These are phyloP conservation scores for Gossypium raimondii DNA, from an alignment of 345 rosid genomes.

Conservation along the genomic window DNA sequence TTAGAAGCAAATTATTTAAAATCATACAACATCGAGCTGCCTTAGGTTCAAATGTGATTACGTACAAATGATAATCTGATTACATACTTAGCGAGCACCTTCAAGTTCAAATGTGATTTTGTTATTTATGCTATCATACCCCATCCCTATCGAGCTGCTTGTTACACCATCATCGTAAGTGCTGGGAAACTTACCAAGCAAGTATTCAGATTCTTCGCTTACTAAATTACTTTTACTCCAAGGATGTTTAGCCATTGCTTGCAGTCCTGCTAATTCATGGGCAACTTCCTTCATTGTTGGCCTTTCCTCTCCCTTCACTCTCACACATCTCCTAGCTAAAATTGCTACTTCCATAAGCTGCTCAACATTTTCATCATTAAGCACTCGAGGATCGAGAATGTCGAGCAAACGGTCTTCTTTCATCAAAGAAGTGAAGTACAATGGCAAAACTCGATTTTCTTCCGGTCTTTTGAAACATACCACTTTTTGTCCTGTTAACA, in stretches of 20 bases:
- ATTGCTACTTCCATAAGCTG: background rate
- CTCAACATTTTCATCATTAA: background rate
- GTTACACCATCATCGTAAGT: background rate
- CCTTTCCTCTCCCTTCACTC: conserved; percentile 2
- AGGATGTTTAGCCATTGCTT: background rate
- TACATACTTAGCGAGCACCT: no score
- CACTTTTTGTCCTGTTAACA: background rate
- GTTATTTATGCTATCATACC: no score
- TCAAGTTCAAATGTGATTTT: no score
- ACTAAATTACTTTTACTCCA: background rate
- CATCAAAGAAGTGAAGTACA: background rate
- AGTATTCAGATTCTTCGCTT: background rate
- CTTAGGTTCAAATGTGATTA: no score
- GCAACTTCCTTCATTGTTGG: background rate
- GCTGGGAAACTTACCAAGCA: background rate
- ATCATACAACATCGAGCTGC: no score
- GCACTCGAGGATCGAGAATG: background rate
- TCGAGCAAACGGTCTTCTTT: background rate
- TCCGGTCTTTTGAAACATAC: background rate
- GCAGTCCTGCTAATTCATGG: background rate
- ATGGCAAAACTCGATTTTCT: background rate
- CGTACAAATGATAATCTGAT: no score
- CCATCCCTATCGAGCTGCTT: no score
- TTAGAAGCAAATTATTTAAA: no score
- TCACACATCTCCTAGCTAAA: background rate